Evolutionary conservation across 805 yeast species (phyloP), one percentile per base, ranked within the genome.

Genomic region (Lachancea cidri): DNA sequence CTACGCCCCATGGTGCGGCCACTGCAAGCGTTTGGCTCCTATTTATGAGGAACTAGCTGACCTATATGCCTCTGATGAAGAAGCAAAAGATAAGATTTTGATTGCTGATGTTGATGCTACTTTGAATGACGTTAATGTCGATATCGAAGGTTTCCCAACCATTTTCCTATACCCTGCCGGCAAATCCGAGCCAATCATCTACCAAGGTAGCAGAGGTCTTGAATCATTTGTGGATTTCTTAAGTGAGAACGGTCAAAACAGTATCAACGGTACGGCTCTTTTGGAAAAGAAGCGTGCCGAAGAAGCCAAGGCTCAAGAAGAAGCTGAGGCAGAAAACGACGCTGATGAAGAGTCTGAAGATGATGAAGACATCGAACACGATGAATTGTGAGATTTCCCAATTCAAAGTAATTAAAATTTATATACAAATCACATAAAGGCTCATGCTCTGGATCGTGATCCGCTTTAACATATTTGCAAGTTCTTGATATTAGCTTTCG

Each of bases 1-100:
- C 69, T 89, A 86, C 60, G 97, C 98, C 36, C 94, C 95, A 68
- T 89, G 96, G 96, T 88, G 96, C 72, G 94, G 96, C 35, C 96
- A 88, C 73, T 87, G 96, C 73, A 87, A 86, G 74, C 85, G 77
- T 67, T 74, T 88, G 63, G 91, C 91, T 39, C 96, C 96, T 59
- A 73, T 72, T 44, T 91, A 80, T 72, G 94, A 86, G 62, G 93
- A 89, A 61, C 76, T 93, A 50, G 97, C 91, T 39, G 80, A 70
- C 38, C 55, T 83, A 41, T 85, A 74, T 66, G 71, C 69, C 45
- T 64, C 72, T 38, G 78, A 80, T 58, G 58, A 66, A 17, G 70
- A 64, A 35, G 70, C 71, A 37, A 62, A 66, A 40, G 68, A 68
- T 40, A 72, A 79, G 60, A 84, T 91, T 44, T 62, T 79, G 32